phyloP scores from a whole-genome alignment of 192 early-diverging fungal species.

The Neocallimastix lanati region DNA sequence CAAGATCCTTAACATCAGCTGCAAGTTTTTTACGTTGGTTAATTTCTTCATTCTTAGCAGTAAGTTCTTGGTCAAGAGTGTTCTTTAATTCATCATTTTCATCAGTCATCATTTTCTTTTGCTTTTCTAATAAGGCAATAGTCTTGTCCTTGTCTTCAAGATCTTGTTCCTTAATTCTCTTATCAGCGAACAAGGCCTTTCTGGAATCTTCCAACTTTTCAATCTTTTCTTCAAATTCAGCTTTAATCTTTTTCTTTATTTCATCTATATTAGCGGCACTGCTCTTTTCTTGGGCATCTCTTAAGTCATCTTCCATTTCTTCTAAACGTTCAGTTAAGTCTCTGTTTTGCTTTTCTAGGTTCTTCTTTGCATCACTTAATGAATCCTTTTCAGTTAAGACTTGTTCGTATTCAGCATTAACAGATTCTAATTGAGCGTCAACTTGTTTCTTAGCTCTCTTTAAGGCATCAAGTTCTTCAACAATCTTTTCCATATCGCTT shows the following conservation, averaged over 20 bases:
- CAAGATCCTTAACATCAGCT: slow-evolving; percentile 38
- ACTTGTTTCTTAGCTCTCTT: slow-evolving; percentile 43
- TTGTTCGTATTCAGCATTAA: slow-evolving; percentile 46
- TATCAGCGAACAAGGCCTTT: slow-evolving; percentile 54
- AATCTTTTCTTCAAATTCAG: slow-evolving; percentile 53
- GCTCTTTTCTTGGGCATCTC: slow-evolving; percentile 21
- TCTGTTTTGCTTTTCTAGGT: slow-evolving; percentile 40
- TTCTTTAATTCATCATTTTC: slow-evolving; percentile 44
- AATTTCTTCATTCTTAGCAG: slow-evolving; percentile 40
- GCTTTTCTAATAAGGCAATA: slow-evolving; percentile 45
- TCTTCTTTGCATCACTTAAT: slow-evolving; percentile 35
- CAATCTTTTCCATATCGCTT: slow-evolving; percentile 38
- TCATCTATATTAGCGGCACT: slow-evolving; percentile 24
- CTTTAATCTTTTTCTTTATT: slow-evolving; percentile 30
- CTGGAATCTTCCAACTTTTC: slow-evolving; percentile 66
- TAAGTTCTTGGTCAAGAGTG: slow-evolving; percentile 40
- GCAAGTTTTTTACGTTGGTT: slow-evolving; percentile 30
- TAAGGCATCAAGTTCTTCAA: slow-evolving; percentile 29
- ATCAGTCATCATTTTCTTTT: slow-evolving; percentile 30
- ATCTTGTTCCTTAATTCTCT: slow-evolving; percentile 56
- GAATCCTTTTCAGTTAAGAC: slow-evolving; percentile 43
- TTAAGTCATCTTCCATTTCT: slow-evolving; percentile 32
- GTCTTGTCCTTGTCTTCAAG: slow-evolving; percentile 60
- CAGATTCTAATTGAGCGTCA: slow-evolving; percentile 48
- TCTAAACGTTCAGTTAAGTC: slow-evolving; percentile 27